These are phyloP conservation scores for Atkinsonella hypoxylon DNA, from an alignment of 2,329 filamentous ascomycete genomes.

Conservation along the genomic window DNA sequence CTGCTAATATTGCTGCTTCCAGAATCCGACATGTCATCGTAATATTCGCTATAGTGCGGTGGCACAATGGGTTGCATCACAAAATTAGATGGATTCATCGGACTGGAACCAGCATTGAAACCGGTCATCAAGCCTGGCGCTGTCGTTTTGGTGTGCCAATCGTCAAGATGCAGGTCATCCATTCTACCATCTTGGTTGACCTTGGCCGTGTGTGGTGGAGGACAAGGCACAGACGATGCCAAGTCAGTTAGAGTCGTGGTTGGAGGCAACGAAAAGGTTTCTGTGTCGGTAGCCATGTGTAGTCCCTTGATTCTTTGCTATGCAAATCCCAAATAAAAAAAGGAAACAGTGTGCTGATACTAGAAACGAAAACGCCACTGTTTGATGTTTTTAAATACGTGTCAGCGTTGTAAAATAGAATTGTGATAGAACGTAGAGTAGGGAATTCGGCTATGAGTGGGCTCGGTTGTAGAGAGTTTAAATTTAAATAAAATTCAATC, in stretches of 20 bases:
- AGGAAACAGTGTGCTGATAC: no score
- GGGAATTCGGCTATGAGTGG: no score
- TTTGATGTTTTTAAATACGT: no score
- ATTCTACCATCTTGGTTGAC: slow-evolving; percentile 7
- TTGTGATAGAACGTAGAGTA: no score
- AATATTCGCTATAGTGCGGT: slow-evolving; percentile 1
- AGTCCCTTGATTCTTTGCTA: slow-evolving; percentile 14
- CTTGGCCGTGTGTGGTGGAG: slow-evolving; percentile 10
- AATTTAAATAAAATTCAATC: no score
- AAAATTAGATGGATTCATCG: not conserved
- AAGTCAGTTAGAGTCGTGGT: slow-evolving; percentile 21
- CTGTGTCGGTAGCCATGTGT: slow-evolving; percentile 17
- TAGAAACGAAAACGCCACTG: no score
- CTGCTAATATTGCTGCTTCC: slow-evolving; percentile 8
- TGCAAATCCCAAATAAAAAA: no score
- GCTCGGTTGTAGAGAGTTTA: no score
- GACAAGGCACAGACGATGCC: slow-evolving; percentile 15
- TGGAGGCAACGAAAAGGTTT: slow-evolving; percentile 20
- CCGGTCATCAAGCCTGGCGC: slow-evolving; percentile 6
- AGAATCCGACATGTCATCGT: slow-evolving; percentile 9
- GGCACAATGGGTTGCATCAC: slow-evolving; percentile 2
- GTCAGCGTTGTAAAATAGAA: no score
- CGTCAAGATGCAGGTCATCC: slow-evolving; percentile 9
- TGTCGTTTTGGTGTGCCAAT: slow-evolving; percentile 20
- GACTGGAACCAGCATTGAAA: not conserved